Evolutionary conservation across 257 asterid genomes (phyloP).

Genomic region (Fraxinus quadrangulata): DNA sequence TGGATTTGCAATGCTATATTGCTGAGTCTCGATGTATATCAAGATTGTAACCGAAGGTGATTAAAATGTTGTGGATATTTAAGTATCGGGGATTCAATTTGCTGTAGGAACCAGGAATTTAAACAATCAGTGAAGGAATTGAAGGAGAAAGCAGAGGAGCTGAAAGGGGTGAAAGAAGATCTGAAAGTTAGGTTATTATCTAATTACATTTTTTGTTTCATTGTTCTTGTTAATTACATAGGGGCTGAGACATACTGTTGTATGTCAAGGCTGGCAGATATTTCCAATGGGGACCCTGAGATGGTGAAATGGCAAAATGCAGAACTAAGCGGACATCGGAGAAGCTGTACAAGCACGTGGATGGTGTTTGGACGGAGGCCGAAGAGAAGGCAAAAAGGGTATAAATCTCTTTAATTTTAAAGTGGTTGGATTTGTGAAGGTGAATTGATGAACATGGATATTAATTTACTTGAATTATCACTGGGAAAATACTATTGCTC

Average conservation of each 20-base stretch:
- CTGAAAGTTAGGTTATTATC: constrained; percentile 68
- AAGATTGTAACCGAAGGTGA: not conserved
- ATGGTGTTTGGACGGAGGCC: constrained; percentile 91
- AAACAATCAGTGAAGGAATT: constrained; percentile 71
- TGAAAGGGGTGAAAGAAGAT: constrained; percentile 75
- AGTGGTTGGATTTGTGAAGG: constrained; percentile 11
- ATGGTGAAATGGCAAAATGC: constrained; percentile 96
- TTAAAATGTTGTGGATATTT: not conserved
- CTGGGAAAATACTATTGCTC: not conserved
- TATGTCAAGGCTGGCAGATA: constrained; percentile 99
- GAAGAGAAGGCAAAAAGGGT: constrained; percentile 91
- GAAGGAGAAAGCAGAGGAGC: constrained; percentile 73
- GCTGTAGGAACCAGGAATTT: constrained; percentile 64
- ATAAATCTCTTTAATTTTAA: constrained; percentile 14
- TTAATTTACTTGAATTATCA: constrained; percentile 9
- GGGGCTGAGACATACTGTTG: constrained; percentile 97
- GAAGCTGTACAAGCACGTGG: constrained; percentile 92
- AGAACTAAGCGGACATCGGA: constrained; percentile 96
- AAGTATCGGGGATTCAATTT: constrained; percentile 26
- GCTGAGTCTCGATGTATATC: not conserved
- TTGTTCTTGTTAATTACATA: constrained; percentile 34
- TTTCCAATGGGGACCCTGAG: constrained; percentile 82
- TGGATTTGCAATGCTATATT: not conserved
- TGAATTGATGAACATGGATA: constrained; percentile 6
- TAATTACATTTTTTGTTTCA: constrained; percentile 16